Evolutionary conservation across 1,139 yeast species (phyloP).

Genomic region (Saccharomyces hybrid): DNA sequence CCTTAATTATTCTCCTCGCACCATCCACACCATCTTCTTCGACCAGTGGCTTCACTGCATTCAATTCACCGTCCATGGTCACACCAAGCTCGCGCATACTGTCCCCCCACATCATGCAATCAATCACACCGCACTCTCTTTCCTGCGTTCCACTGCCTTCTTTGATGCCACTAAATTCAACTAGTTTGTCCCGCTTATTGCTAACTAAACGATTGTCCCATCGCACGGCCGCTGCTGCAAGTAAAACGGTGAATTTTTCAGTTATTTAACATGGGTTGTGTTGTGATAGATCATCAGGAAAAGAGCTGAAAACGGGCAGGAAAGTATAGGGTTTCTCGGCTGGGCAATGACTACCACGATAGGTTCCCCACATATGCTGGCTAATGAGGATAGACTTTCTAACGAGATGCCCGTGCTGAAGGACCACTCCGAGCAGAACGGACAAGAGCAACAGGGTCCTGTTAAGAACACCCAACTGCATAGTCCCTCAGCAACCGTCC

Average conservation of each 20-base stretch:
- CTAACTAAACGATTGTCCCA: constrained; percentile 1
- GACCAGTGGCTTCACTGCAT: not conserved
- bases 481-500: constrained; percentile 3
- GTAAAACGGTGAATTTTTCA: not conserved
- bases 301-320: not conserved
- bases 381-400: constrained; percentile 2
- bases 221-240: not conserved
- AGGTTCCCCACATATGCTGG: constrained; percentile 7
- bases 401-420: not conserved
- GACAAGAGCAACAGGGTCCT: not conserved
- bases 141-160: not conserved
- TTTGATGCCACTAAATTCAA: not conserved
- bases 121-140: not conserved
- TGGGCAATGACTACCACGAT: constrained; percentile 10
- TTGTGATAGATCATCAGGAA: not conserved
- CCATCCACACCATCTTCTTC: not conserved
- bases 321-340: not conserved
- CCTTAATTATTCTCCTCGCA: not conserved
- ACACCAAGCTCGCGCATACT: not conserved
- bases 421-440: not conserved
- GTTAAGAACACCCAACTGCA: constrained; percentile 3
- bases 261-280: not conserved
- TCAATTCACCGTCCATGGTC: not conserved
- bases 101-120: not conserved
- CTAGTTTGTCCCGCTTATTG: not conserved